These are phyloP conservation scores for Lodderomyces margitis DNA, from an alignment of 1,139 yeast species.

Conservation along the genomic window DNA sequence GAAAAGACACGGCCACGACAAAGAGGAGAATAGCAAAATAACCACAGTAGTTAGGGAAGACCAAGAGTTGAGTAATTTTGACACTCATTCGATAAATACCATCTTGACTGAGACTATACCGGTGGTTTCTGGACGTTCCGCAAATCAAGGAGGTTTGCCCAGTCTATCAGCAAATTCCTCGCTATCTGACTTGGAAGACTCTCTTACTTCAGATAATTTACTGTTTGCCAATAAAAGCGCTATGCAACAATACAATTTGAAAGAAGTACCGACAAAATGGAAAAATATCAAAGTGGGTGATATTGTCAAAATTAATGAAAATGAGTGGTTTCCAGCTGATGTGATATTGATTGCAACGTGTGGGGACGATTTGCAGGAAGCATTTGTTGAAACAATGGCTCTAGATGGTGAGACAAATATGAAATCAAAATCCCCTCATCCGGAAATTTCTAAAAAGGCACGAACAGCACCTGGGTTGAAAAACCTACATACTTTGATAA, in stretches of 20 bases:
- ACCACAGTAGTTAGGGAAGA: slow-evolving; percentile 44
- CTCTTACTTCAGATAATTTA: slow-evolving; percentile 2
- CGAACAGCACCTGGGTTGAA: slow-evolving; percentile 53
- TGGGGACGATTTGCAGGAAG: slow-evolving; percentile 64
- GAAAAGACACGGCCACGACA: slow-evolving; percentile 82
- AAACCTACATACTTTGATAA: slow-evolving; percentile 49
- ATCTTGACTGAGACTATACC: slow-evolving; percentile 38
- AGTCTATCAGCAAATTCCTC: slow-evolving; percentile 12
- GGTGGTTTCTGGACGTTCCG: slow-evolving; percentile 6
- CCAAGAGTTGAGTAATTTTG: slow-evolving; percentile 26
- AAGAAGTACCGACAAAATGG: slow-evolving; percentile 54
- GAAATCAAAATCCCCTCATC: slow-evolving; percentile 69
- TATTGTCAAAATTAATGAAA: slow-evolving; percentile 64
- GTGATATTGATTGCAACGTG: slow-evolving; percentile 64
- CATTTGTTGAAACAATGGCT: slow-evolving; percentile 94
- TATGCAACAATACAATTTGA: slow-evolving; percentile 34
- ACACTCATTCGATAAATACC: slow-evolving; percentile 38
- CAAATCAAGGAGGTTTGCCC: slow-evolving; percentile 2
- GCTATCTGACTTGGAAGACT: slow-evolving; percentile 15
- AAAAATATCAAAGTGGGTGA: slow-evolving; percentile 82
- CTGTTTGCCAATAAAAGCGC: slow-evolving; percentile 24
- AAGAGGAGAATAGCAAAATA: slow-evolving; percentile 71
- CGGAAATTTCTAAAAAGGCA: slow-evolving; percentile 52
- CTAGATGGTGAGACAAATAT: slow-evolving; percentile 95
- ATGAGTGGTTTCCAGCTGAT: slow-evolving; percentile 96